Evolutionary conservation across 2,329 filamentous ascomycete genomes (phyloP).

Genomic region (Seiridium cupressi): DNA sequence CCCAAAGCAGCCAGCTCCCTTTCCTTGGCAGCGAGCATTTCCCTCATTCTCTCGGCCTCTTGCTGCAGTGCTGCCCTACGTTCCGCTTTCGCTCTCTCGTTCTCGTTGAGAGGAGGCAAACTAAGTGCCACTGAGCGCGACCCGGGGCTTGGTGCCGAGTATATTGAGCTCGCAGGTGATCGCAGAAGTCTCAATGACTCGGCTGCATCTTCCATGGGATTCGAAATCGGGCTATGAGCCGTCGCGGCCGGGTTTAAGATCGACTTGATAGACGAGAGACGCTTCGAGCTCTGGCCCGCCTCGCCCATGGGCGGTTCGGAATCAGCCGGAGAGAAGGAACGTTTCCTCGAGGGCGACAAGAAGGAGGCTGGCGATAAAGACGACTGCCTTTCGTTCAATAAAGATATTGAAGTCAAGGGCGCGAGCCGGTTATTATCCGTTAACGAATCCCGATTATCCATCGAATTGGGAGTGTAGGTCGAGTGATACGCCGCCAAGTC

Average conservation of each 20-base stretch:
- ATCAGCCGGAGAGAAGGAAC: conserved; percentile 64
- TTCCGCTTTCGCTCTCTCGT: conserved; percentile 56
- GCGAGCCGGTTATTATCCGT: conserved; percentile 59
- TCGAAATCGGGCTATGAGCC: conserved; percentile 19
- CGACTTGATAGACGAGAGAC: conserved; percentile 73
- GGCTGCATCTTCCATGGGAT: conserved; percentile 31
- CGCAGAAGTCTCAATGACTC: conserved; percentile 40
- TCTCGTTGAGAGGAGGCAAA: conserved; percentile 33
- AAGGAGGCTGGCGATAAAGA: conserved; percentile 62
- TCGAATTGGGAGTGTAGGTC: conserved; percentile 34
- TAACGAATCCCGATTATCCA: conserved; percentile 40
- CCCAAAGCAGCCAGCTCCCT: conserved; percentile 62
- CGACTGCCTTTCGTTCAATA: conserved; percentile 48
- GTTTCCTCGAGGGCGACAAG: conserved; percentile 59
- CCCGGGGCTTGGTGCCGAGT: conserved; percentile 40
- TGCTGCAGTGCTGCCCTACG: conserved; percentile 64
- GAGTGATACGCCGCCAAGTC: conserved; percentile 54
- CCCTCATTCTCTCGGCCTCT: conserved; percentile 75
- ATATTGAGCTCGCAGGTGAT: conserved; percentile 39
- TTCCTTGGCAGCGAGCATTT: conserved; percentile 71
- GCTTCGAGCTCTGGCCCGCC: conserved; percentile 48
- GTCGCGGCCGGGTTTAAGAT: conserved; percentile 61
- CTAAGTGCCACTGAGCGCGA: conserved; percentile 32
- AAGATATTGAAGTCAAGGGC: conserved; percentile 48
- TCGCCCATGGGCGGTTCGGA: conserved; percentile 42